Base-by-base conservation (phyloP, 257 asterid species). In the Ballota nigra region DNA sequence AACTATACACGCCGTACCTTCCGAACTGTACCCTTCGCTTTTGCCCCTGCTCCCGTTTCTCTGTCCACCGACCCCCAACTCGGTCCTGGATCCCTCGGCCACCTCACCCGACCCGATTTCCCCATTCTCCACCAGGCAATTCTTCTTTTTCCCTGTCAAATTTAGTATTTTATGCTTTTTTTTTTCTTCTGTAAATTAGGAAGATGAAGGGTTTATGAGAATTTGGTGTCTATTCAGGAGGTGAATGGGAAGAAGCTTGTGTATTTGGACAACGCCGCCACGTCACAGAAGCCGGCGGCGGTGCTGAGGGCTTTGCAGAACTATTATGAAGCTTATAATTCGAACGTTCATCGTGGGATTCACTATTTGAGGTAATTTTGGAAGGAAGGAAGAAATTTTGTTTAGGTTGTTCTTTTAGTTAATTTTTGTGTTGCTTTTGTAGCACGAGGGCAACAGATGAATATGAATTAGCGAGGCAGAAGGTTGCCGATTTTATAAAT, bases 311-410 rank as follows among this genome's bases (percentile, higher is more conserved):
- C 96, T 16, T 77, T 92, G 70, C 84, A 70, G 86, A 78, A 75
- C 62, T 95, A 95, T 79, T 92, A 95, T 18, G 97, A 86, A 66
- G 26, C 75, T 51, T 89, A 85, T 47, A 95, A 95, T 84, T 92
- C 99, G 6, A 95, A 95, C 80, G 99, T 95, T 63, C 99, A 95
- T 52, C 93, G 99, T 8, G 99, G 99, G 26, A 88, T 95, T 88
- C 99, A 95, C 73, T 81, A 82, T 69, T 75, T 95, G 84, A 95
- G 99, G 99, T 92, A 60, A 58, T 63, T 57, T 34, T 43, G 13
- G 36, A 13, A 31, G 45, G 36, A 13, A 31, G 45, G 24, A 24
- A 16, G 73, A 13, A 66, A 3, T 33, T 28, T 40, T 19, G 43
- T 19, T 3, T 23, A 19, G 38, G 0, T 56, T 59, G 43, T 15